A percentile compares a stretch with the other conserved stretches of the same genome.
These are phyloP conservation scores for Rhynchosporium secalis DNA, from an alignment of 2,329 filamentous ascomycete genomes.

Conservation along the genomic window DNA sequence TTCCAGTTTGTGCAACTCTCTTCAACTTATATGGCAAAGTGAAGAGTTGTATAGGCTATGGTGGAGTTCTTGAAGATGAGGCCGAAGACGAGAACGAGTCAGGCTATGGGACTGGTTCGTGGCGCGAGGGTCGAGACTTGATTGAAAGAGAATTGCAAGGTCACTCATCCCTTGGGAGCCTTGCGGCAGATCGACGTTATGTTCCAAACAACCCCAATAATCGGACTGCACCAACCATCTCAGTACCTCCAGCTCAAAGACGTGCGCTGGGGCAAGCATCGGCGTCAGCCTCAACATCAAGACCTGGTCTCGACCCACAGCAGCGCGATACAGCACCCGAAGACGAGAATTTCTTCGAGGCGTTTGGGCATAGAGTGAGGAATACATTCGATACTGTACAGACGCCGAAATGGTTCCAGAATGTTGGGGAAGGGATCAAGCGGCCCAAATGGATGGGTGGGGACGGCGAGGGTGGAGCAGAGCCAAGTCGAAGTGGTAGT, in stretches of 20 bases:
- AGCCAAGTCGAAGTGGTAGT: slow-evolving; percentile 39
- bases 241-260: slow-evolving; percentile 37
- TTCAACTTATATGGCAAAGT: slow-evolving; percentile 89
- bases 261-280: slow-evolving; percentile 38
- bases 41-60: slow-evolving; percentile 73
- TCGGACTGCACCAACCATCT: slow-evolving; percentile 30
- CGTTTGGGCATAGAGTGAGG: slow-evolving; percentile 79
- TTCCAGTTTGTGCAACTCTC: slow-evolving; percentile 81
- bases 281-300: slow-evolving; percentile 38
- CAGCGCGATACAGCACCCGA: slow-evolving; percentile 53
- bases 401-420: slow-evolving; percentile 78
- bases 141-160: slow-evolving; percentile 84
- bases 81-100: slow-evolving; percentile 59
- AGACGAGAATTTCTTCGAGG: slow-evolving; percentile 80
- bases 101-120: slow-evolving; percentile 75
- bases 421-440: slow-evolving; percentile 67
- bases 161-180: slow-evolving; percentile 53
- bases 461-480: slow-evolving; percentile 49
- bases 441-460: slow-evolving; percentile 80
- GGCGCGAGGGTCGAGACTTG: slow-evolving; percentile 87
- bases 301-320: slow-evolving; percentile 31
- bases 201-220: slow-evolving; percentile 37
- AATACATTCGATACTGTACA: slow-evolving; percentile 89
- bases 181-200: slow-evolving; percentile 31
- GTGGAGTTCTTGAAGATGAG: slow-evolving; percentile 73